Percentiles rank a stretch among this genome's conserved stretches.
These are phyloP conservation scores for Sporothrix globosa DNA, from an alignment of 2,329 filamentous ascomycete species.

Conservation along the genomic window DNA sequence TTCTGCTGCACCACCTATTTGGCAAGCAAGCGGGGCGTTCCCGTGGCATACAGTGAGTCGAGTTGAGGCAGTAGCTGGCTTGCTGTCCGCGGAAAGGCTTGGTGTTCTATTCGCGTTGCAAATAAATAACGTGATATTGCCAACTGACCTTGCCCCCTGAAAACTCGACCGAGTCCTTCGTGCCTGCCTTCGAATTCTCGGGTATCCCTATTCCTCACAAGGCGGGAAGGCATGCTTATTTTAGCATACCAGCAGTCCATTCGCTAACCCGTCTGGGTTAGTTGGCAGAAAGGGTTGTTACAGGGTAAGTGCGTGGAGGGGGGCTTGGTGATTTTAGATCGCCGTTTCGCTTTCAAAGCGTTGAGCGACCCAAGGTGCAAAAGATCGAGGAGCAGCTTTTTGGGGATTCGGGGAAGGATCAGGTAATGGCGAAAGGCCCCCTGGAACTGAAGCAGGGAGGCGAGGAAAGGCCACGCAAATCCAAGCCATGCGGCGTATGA, in stretches of 20 bases:
- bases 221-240: not conserved
- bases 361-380: not conserved
- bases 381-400: no score
- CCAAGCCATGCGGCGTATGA: slow-evolving; percentile 1
- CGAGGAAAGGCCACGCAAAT: not conserved
- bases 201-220: slow-evolving; percentile 6
- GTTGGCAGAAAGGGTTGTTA: not conserved
- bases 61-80: not conserved
- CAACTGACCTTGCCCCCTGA: not conserved
- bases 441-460: no score
- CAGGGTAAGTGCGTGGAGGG: slow-evolving; percentile 16
- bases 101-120: slow-evolving; percentile 1
- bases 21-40: not conserved
- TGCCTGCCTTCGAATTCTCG: slow-evolving; percentile 2
- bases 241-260: not conserved
- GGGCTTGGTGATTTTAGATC: slow-evolving; percentile 15
- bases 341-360: not conserved
- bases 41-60: slow-evolving; percentile 11
- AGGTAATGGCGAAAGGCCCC: not conserved
- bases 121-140: not conserved
- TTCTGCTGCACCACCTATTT: not conserved
- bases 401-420: not conserved
- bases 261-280: slow-evolving; percentile 5
- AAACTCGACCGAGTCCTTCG: not conserved
- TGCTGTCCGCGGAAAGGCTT: not conserved